Conservation (phyloP, 352 stramenopile species). For the Nothophytophthora sp. region DNA sequence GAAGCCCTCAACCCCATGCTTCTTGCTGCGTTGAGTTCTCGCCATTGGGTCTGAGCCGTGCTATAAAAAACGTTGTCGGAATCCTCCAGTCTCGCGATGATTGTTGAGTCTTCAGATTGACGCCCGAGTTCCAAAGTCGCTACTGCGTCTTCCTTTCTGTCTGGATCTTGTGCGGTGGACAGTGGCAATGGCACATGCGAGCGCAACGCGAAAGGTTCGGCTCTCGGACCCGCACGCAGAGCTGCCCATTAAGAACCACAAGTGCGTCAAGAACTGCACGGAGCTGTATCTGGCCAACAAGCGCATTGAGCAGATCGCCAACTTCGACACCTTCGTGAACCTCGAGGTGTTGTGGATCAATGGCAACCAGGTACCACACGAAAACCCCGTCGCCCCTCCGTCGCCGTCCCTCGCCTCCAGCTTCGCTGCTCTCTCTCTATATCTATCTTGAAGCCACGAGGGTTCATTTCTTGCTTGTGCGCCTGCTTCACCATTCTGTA, state of each 20-base stretch:
- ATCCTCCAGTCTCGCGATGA: too few species aligned
- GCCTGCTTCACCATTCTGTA: slow-evolving; percentile 8
- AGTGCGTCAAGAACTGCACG: slow-evolving; percentile 90
- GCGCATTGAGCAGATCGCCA: slow-evolving; percentile 72
- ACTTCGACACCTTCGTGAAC: slow-evolving; percentile 89
- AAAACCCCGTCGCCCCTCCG: too few species aligned
- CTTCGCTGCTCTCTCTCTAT: too few species aligned
- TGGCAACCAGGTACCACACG: slow-evolving; percentile 71
- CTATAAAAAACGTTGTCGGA: slow-evolving; percentile 21
- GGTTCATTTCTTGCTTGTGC: background rate
- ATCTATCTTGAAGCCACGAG: background rate
- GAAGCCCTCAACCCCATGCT: too few species aligned
- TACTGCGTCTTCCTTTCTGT: background rate
- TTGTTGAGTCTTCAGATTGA: too few species aligned
- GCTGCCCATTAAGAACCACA: slow-evolving; percentile 87
- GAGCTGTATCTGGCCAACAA: slow-evolving; percentile 85
- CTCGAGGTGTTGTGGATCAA: slow-evolving; percentile 92
- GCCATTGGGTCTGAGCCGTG: too few species aligned
- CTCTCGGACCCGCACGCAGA: slow-evolving; percentile 76
- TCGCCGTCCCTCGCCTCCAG: too few species aligned
- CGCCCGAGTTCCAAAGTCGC: too few species aligned
- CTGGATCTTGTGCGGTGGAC: background rate
- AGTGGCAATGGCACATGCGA: slow-evolving; percentile 11
- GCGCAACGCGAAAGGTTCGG: slow-evolving; percentile 19
- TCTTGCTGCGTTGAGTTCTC: too few species aligned